Percentiles rank a stretch among this genome's conserved stretches.
Evolutionary conservation across 139 green algal genomes (phyloP).

Genomic region (Tetraselmis striata): DNA sequence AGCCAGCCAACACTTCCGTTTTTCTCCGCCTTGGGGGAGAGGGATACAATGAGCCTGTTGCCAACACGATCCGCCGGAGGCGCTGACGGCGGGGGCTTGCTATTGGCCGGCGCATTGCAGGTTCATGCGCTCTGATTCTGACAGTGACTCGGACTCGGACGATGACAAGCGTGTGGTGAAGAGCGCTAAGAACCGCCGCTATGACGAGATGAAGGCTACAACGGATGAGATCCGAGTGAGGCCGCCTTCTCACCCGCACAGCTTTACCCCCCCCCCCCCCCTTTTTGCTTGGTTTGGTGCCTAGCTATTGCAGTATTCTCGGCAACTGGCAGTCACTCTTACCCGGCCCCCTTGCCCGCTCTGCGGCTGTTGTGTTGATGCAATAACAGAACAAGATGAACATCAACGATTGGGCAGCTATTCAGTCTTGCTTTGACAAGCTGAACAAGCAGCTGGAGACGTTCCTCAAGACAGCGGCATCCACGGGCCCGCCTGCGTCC

Average conservation of each 20-base stretch:
- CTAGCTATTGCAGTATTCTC: neutral
- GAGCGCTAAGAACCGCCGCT: slow-evolving; percentile 78
- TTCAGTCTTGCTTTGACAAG: slow-evolving; percentile 92
- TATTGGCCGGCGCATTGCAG: neutral
- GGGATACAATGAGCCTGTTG: slow-evolving; percentile 27
- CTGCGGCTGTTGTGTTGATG: neutral
- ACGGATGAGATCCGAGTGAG: slow-evolving; percentile 82
- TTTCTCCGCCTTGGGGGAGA: no score
- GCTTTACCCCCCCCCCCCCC: neutral
- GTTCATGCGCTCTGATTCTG: slow-evolving; percentile 25
- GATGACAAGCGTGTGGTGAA: slow-evolving; percentile 75
- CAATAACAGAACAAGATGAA: slow-evolving; percentile 91
- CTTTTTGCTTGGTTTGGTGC: neutral
- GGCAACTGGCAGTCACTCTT: neutral
- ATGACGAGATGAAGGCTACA: slow-evolving; percentile 69
- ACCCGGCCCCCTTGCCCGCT: neutral
- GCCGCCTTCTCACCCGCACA: no score
- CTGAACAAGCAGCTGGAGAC: slow-evolving; percentile 98
- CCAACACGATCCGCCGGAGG: slow-evolving; percentile 1
- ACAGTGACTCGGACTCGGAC: slow-evolving; percentile 70
- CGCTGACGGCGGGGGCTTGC: neutral
- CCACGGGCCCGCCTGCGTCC: slow-evolving; percentile 16
- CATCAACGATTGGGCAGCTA: slow-evolving; percentile 93
- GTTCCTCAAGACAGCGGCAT: slow-evolving; percentile 38
- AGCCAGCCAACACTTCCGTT: no score